phyloP scores from a whole-genome alignment of 768 basidiomycete genomes.

The Tephrocybe sp. region DNA sequence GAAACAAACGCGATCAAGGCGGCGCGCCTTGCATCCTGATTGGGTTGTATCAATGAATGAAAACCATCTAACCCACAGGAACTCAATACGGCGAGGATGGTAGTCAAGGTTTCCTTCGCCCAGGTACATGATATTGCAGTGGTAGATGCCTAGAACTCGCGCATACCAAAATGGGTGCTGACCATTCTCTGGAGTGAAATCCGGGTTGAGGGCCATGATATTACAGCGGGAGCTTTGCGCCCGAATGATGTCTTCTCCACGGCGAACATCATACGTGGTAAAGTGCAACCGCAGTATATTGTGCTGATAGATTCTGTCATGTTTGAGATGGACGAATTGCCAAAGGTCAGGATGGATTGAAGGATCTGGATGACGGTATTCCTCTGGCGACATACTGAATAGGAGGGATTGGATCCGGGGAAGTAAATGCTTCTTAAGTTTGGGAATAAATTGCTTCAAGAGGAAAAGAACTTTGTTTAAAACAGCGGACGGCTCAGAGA shows the following conservation, averaged over 20 bases:
- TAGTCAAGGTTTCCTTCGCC: neutral
- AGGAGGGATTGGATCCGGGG: conserved; percentile 1
- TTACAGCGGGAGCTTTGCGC: conserved; percentile 6
- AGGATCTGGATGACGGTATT: neutral
- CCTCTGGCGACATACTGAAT: too few species aligned
- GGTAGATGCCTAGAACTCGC: conserved; percentile 25
- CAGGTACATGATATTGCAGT: conserved; percentile 21
- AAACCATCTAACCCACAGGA: conserved; percentile 36
- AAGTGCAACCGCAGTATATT: conserved; percentile 26
- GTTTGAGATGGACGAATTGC: conserved; percentile 10
- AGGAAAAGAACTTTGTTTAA: neutral
- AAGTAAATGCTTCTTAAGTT: conserved; percentile 6
- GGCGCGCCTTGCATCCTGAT: neutral
- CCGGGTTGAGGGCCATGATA: conserved; percentile 22
- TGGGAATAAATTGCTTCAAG: neutral
- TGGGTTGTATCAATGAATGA: conserved; percentile 5
- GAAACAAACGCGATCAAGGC: conserved; percentile 22
- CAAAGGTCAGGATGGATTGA: neutral
- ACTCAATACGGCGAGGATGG: conserved; percentile 17
- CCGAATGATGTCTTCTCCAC: conserved; percentile 22
- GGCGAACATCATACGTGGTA: conserved; percentile 28
- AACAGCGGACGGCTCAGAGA: too few species aligned
- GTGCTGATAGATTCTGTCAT: conserved; percentile 20
- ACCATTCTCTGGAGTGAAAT: neutral
- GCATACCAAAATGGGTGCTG: conserved; percentile 32